Percentiles rank a stretch among this genome's conserved stretches.
Conservation (phyloP, 2,329 filamentous ascomycete genomes). For the Neofusicoccum umdonicola region DNA sequence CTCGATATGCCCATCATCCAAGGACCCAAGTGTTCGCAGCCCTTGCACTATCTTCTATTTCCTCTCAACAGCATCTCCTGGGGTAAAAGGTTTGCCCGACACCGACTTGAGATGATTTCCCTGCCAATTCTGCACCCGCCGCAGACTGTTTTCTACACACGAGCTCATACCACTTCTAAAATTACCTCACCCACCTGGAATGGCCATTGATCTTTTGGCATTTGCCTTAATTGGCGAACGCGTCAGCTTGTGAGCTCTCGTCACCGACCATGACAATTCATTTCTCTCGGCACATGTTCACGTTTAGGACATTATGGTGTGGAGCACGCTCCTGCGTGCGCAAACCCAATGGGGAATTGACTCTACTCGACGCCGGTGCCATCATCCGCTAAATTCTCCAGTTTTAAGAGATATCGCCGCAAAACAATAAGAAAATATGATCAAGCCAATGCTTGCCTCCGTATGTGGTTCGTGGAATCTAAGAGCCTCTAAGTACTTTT, state of each 20-base stretch:
- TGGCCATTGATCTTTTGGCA: no score
- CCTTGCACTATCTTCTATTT: background rate
- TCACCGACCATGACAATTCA: background rate
- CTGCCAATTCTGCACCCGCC: no score
- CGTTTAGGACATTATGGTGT: background rate
- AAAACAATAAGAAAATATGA: background rate
- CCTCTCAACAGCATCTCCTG: background rate
- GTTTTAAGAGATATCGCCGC: background rate
- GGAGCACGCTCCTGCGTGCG: slow-evolving; percentile 6
- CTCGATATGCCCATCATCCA: slow-evolving; percentile 1
- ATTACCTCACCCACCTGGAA: no score
- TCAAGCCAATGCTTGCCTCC: background rate
- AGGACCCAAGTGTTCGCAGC: background rate
- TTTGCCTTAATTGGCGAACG: no score
- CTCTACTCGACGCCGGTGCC: slow-evolving; percentile 12
- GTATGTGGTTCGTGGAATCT: slow-evolving; percentile 4
- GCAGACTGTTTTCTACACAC: no score
- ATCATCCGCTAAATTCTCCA: background rate
- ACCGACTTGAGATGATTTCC: no score
- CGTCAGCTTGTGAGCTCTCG: no score
- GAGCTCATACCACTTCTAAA: no score
- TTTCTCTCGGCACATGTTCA: background rate
- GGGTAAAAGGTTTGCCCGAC: no score
- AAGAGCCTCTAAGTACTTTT: slow-evolving; percentile 4
- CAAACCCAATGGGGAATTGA: background rate